Base-by-base conservation (phyloP, 1,139 yeast species). In the Candida anutae region DNA sequence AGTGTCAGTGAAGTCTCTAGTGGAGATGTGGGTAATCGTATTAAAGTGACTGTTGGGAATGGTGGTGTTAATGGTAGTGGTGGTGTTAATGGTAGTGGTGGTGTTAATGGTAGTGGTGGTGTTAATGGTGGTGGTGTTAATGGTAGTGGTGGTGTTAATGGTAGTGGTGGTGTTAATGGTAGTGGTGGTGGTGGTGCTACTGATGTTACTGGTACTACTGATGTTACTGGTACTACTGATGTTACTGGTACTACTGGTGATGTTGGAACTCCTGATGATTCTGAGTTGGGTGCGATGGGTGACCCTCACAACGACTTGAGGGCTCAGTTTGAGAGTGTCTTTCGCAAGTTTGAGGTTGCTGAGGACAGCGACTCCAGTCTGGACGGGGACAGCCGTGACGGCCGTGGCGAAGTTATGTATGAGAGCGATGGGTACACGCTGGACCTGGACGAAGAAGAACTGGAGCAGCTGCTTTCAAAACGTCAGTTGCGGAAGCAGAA, bases 401-500 rank as follows among this genome's bases (percentile, higher is more conserved):
- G 8, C 10, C 17, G 15, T 9, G 25, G 24, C 3, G 25, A 21
- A 13, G 22, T 26, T 3, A 13, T 16, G 8, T 13, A 18, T 19
- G 11, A 8, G 9, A 30, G 28, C 12, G 42, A 37, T 10, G 30
- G 29, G 10, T 35, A 39, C 10, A 13, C 25, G 3, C 39, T 29
- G 8, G 28, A 26, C 21, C 21, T 23, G 11, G 13, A 18, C 12
- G 25, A 19, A 13, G 31, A 29, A 5, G 31, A 34, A 4, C 34
- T 32, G n/a, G 22, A 21, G 11, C 22, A 28, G 19, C 31, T 33
- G n/a, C 21, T 52, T 10, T 47, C 65, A 2, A 54, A 49, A 23
- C 59, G 73, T 32, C 77, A 78, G 43, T 50, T 55, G 16, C 58
- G 75, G 30, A 62, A 65, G 34, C 47, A 55, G 26, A 62, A 66